Conservation (phyloP, 495 filamentous ascomycete species). For the Bryoglossum gracile region DNA sequence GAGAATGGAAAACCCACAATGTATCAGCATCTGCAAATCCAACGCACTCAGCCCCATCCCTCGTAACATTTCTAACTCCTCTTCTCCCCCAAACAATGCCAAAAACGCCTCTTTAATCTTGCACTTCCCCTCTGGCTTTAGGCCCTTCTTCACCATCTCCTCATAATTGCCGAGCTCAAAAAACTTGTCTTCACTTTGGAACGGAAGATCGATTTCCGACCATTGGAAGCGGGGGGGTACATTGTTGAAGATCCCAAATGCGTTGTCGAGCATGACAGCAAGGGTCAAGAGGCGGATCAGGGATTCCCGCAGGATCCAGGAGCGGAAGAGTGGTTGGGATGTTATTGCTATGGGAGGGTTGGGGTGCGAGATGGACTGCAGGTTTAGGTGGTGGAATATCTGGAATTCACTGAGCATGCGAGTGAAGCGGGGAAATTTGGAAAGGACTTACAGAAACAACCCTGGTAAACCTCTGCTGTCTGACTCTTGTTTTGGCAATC, state of each 20-base stretch:
- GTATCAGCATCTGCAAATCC: constrained; percentile 26
- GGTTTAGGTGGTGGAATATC: constrained; percentile 21
- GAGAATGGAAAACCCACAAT: constrained; percentile 12
- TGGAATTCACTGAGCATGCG: neutral
- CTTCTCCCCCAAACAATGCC: constrained; percentile 10
- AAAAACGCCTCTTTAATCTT: constrained; percentile 24
- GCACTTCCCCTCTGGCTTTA: constrained; percentile 7
- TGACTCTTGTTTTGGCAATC: constrained; percentile 19
- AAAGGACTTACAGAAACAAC: constrained; percentile 17
- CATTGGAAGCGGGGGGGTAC: constrained; percentile 22
- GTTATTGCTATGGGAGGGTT: constrained; percentile 9
- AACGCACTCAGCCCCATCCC: constrained; percentile 10
- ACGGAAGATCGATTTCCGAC: constrained; percentile 22
- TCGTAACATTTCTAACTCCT: constrained; percentile 6
- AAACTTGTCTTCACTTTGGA: constrained; percentile 18
- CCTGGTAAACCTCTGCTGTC: constrained; percentile 22
- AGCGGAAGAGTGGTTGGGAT: constrained; percentile 15
- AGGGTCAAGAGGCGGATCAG: constrained; percentile 18
- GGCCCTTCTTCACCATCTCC: neutral
- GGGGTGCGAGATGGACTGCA: constrained; percentile 17
- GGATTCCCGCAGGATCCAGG: constrained; percentile 20
- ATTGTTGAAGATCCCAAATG: constrained; percentile 27
- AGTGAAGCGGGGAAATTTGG: neutral
- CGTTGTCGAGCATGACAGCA: constrained; percentile 22
- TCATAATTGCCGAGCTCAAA: constrained; percentile 21